Base-by-base conservation (phyloP, 768 basidiomycete species). In the Psilocybe cyanescens region DNA sequence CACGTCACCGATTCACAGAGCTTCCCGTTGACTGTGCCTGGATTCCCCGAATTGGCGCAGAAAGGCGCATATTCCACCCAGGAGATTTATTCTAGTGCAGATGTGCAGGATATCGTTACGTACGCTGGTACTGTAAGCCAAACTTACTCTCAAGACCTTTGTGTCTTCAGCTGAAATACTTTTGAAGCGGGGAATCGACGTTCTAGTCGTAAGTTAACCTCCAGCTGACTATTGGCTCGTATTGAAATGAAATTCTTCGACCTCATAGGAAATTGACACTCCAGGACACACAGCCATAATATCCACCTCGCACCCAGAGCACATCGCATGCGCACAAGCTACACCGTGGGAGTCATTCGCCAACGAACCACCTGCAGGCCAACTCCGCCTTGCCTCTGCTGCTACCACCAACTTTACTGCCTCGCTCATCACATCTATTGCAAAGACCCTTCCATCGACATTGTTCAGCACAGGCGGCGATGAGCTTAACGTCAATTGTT, bases 381-480 rank as follows among this genome's bases (percentile, higher is more conserved):
- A 95, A 69, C 83, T 95, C 9, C 88, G 90, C 45, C 81, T 95
- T 56, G 87, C 89, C 0, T 81, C 86, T 4, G 70, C 81, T 0
- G 81, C 78, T 1, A 88, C 88, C 7, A 75, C 84, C 59, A 77
- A 84, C 45, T 95, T 92, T 58, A 84, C 86, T 0, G 70, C 79
- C 0, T 73, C 71, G 7, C 67, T 95, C 12, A 72, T 94, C 67
- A 74, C 72, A 0, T 75, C 83, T 0, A 80, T 86, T 11, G 85
- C 88, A 0, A 68, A 74, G 16, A 75, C 79, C 28, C 70, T 91
- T 2, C 83, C 85, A 0, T 85, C 86, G 2, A 78, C 68, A n/a
- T 79, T 91, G 62, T 87, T 95, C 66, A 84, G 85, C 64, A 91
- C 92, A 0, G 94, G 94, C 0, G 94, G 94, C 0, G 94, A 95